Base-by-base conservation (phyloP, 495 filamentous ascomycete genomes). In the Glutinoglossum americanum region DNA sequence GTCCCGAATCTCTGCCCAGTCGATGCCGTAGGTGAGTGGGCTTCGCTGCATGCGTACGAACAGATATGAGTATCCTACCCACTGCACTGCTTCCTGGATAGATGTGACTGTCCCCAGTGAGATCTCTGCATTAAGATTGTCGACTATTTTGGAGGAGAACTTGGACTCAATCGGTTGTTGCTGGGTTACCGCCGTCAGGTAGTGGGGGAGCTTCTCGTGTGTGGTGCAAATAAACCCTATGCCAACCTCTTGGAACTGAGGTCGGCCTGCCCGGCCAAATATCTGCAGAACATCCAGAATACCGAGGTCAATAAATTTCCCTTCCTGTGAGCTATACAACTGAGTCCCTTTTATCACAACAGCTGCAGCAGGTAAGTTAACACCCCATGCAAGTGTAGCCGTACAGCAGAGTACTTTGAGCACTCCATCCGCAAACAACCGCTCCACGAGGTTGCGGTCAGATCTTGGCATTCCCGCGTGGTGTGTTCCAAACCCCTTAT, bases 201-300 rank as follows among this genome's bases (percentile, higher is more conserved):
- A 99, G 65, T 99, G 89, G n/a, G 81, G 68, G 8, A 97, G 71
- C 67, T 86, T 94, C 69, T 99, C 92, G 33, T 86, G 80, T 0
- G 89, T 93, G 0, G 92, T 99, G 62, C 86, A 89, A 57, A 99
- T 97, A 71, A 94, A 94, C 44, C 92, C 92, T 62, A 94, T 94
- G 71, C 92, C 92, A 54, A 80, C 84, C 62, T 95, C 89, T 64
- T 95, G 87, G 63, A 94, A 99, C 64, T 99, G 92, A 25, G 92
- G 92, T 66, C 92, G 81, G 74, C 92, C 92, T 61, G 92, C 92
- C 74, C 92, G 87, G 72, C 92, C 92, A 65, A 99, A 99, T 45
- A 99, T 99, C 69, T 99, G 92, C 60, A 99, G 72, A 13, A 99
- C 92, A 67, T 99, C 92, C 3, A 99, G 78, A 62, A 99, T 99